phyloP scores from a whole-genome alignment of 139 green algal species.

The Micromonas commoda region DNA sequence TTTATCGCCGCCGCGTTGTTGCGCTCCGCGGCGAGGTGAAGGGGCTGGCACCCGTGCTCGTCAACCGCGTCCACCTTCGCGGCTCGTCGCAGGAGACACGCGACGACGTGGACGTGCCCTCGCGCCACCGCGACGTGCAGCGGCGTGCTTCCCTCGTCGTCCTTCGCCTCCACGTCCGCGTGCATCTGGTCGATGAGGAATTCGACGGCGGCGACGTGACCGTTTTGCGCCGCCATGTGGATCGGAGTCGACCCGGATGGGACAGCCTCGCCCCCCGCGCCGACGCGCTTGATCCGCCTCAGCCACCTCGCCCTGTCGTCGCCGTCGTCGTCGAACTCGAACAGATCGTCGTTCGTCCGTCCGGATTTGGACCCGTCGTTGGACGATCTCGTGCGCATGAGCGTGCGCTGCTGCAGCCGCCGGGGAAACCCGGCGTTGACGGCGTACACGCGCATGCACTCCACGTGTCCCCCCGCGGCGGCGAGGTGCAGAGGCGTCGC shows the following conservation, averaged over 20 bases:
- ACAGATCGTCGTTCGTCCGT: background rate
- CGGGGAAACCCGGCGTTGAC: too few relatives aligned
- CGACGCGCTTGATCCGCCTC: too few relatives aligned
- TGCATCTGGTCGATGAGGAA: background rate
- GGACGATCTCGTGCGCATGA: too few relatives aligned
- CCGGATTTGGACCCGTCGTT: background rate
- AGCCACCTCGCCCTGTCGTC: background rate
- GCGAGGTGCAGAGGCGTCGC: too few relatives aligned
- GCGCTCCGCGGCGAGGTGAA: conserved; percentile 3
- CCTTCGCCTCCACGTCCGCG: background rate
- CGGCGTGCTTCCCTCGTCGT: conserved; percentile 2
- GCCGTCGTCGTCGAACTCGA: background rate
- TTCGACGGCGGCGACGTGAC: background rate
- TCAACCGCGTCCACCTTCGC: background rate
- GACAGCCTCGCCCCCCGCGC: background rate
- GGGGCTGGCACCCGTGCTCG: background rate
- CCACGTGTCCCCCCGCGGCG: too few relatives aligned
- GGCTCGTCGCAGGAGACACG: background rate
- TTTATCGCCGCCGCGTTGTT: background rate
- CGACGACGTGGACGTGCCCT: background rate
- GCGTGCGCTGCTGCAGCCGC: too few relatives aligned
- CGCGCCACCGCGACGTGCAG: background rate
- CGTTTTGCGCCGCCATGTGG: background rate
- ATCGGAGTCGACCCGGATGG: background rate
- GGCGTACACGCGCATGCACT: too few relatives aligned